Percentiles rank a stretch among this genome's conserved stretches.
These are phyloP conservation scores for Calonectria multiphialidica DNA, from an alignment of 2,329 filamentous ascomycete species.

Conservation along the genomic window DNA sequence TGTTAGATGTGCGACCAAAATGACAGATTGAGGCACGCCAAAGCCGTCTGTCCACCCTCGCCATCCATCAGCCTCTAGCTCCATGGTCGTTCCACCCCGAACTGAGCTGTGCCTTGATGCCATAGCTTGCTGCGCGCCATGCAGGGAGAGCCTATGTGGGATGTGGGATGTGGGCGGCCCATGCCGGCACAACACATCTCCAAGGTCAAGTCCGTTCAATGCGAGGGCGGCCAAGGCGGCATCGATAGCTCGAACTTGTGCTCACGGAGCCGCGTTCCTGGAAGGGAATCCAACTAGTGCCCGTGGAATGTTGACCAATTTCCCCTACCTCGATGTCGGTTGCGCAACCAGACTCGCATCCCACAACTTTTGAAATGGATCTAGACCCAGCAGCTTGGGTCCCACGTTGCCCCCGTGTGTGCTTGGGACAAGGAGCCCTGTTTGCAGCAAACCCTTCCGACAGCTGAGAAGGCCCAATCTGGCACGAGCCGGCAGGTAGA, in stretches of 20 bases:
- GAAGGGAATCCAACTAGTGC: slow-evolving; percentile 26
- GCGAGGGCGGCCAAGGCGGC: slow-evolving; percentile 4
- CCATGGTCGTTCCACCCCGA: background rate
- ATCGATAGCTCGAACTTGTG: slow-evolving; percentile 10
- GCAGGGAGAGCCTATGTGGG: slow-evolving; percentile 34
- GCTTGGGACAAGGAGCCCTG: slow-evolving; percentile 12
- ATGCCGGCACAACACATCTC: slow-evolving; percentile 15
- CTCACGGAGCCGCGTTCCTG: slow-evolving; percentile 33
- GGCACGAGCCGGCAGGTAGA: slow-evolving; percentile 15
- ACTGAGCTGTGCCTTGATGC: slow-evolving; percentile 21
- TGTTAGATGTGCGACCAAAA: background rate
- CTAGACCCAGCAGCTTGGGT: slow-evolving; percentile 34
- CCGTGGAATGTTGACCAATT: slow-evolving; percentile 41
- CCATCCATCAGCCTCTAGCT: background rate
- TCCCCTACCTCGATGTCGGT: slow-evolving; percentile 21
- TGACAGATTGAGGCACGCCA: background rate
- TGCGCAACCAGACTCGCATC: slow-evolving; percentile 27
- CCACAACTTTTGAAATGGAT: slow-evolving; percentile 18
- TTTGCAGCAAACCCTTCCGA: slow-evolving; percentile 15
- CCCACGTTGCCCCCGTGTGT: slow-evolving; percentile 18
- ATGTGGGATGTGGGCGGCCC: slow-evolving; percentile 18
- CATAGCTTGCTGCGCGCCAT: slow-evolving; percentile 30
- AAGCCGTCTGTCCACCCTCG: background rate
- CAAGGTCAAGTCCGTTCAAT: slow-evolving; percentile 15
- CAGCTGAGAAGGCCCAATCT: slow-evolving; percentile 21